phyloP scores from a whole-genome alignment of 805 yeast species.

The Barnettozyma pratensis region DNA sequence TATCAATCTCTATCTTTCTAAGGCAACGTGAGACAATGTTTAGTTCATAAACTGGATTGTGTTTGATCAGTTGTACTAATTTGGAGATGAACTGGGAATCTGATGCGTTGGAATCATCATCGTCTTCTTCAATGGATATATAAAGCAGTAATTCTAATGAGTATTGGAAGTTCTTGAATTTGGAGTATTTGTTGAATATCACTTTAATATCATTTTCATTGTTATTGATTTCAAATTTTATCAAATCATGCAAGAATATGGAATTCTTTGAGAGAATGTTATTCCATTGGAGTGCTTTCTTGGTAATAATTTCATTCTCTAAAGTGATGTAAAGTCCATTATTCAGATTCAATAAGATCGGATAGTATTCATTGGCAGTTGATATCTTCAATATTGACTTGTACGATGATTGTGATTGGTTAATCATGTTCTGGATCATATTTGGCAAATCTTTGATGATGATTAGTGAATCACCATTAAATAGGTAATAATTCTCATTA shows the following conservation, averaged over 20 bases:
- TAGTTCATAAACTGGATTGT: slow-evolving; percentile 19
- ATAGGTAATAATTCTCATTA: slow-evolving; percentile 28
- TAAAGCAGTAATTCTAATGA: slow-evolving; percentile 43
- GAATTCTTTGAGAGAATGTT: slow-evolving; percentile 33
- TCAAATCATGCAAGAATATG: slow-evolving; percentile 39
- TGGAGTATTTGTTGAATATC: slow-evolving; percentile 22
- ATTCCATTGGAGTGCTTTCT: slow-evolving; percentile 29
- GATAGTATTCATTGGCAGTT: slow-evolving; percentile 23
- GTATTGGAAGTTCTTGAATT: slow-evolving; percentile 35
- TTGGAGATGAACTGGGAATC: slow-evolving; percentile 1
- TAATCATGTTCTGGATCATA: slow-evolving; percentile 2
- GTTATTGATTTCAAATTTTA: slow-evolving; percentile 36
- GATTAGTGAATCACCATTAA: slow-evolving; percentile 34
- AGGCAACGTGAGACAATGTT: slow-evolving; percentile 42
- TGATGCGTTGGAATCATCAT: slow-evolving; percentile 6
- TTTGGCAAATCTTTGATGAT: slow-evolving; percentile 15
- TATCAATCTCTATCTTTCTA: slow-evolving; percentile 44
- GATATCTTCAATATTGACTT: slow-evolving; percentile 23
- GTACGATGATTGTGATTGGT: slow-evolving; percentile 6
- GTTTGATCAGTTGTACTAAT: slow-evolving; percentile 18
- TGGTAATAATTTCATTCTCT: slow-evolving; percentile 29
- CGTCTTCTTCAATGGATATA: slow-evolving; percentile 24
- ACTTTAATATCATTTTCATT: not conserved
- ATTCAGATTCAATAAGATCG: slow-evolving; percentile 19
- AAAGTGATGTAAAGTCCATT: slow-evolving; percentile 39